Base-by-base conservation (phyloP, 768 basidiomycete genomes). In the Paxillus involutus region DNA sequence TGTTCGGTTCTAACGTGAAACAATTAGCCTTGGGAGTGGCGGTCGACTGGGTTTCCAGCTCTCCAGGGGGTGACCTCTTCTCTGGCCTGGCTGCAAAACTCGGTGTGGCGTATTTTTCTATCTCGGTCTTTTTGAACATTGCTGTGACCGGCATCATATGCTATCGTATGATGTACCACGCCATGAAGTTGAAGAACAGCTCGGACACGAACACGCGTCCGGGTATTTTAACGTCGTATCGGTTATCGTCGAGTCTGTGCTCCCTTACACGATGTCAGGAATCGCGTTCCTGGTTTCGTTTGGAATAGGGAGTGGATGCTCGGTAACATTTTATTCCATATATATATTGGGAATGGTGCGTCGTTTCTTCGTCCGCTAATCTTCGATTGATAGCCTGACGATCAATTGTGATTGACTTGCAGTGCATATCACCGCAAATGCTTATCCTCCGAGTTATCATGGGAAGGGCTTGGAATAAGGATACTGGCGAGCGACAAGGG, bases 381-480 rank as follows among this genome's bases (percentile, higher is more conserved):
- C 3, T 9, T 26, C 13, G 45, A 35, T 12, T 12, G 13, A 35
- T 35, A 13, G 11, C 10, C 13, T 35, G 35, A 14, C 35, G 35
- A 9, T 33, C 12, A 12, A 29, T 40, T 37, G 40, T 57, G n/a
- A 65, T 3, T 35, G 16, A 3, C 7, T 6, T 6, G 35, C 41
- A 66, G 65, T 53, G 63, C 24, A 53, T 68, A 55, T 63, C 67
- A 1, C 60, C 66, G 36, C 67, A 64, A 51, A 56, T 64, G 56
- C 24, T 68, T 45, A 64, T 69, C 8, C 36, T 66, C 32, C 56
- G 60, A 12, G 58, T 69, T 29, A 60, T 60, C 11, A 59, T 57
- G 39, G 64, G 62, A 17, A 47, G 41, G 2, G 48, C 48, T 8
- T 66, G 62, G 64, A n/a, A 46, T 19, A 53, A 57, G 33, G 58